These are phyloP conservation scores for Russula vinacea DNA, from an alignment of 768 basidiomycete species.

Conservation along the genomic window DNA sequence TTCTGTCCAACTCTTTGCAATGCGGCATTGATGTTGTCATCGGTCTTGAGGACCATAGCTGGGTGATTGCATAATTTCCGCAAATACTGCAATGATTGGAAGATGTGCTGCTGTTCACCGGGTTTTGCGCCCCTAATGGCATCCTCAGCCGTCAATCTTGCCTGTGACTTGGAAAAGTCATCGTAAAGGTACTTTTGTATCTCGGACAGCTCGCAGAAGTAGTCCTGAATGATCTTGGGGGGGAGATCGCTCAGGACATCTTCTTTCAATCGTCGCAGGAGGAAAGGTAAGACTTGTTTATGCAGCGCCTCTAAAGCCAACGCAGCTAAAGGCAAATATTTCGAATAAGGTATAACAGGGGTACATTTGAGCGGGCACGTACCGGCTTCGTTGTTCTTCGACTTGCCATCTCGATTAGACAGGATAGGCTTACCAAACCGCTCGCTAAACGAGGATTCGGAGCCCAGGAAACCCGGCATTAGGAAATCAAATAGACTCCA, in stretches of 20 bases:
- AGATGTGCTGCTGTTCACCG: slow-evolving; percentile 77
- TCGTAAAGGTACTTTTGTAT: slow-evolving; percentile 94
- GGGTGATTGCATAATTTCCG: slow-evolving; percentile 98
- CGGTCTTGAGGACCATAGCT: slow-evolving; percentile 77
- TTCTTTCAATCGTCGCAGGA: slow-evolving; percentile 93
- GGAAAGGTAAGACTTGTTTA: slow-evolving; percentile 98
- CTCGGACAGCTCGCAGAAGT: slow-evolving; percentile 95
- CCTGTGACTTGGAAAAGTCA: slow-evolving; percentile 82
- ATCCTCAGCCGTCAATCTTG: slow-evolving; percentile 59
- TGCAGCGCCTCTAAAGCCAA: slow-evolving; percentile 93
- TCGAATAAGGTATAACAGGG: slow-evolving; percentile 14
- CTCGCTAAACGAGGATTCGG: slow-evolving; percentile 90
- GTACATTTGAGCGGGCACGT: slow-evolving; percentile 34
- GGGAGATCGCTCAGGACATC: slow-evolving; percentile 94
- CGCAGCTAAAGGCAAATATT: slow-evolving; percentile 57
- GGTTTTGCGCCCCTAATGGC: slow-evolving; percentile 50
- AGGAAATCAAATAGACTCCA: slow-evolving; percentile 99
- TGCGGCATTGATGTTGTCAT: slow-evolving; percentile 53
- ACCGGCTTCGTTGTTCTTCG: slow-evolving; percentile 94
- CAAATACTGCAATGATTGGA: slow-evolving; percentile 95
- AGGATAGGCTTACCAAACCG: slow-evolving; percentile 94
- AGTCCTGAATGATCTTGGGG: slow-evolving; percentile 99
- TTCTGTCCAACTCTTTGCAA: slow-evolving; percentile 54
- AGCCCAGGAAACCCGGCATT: slow-evolving; percentile 99
- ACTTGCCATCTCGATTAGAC: slow-evolving; percentile 91